Conservation (phyloP, 345 rosid genomes). For the Populus nigra region DNA sequence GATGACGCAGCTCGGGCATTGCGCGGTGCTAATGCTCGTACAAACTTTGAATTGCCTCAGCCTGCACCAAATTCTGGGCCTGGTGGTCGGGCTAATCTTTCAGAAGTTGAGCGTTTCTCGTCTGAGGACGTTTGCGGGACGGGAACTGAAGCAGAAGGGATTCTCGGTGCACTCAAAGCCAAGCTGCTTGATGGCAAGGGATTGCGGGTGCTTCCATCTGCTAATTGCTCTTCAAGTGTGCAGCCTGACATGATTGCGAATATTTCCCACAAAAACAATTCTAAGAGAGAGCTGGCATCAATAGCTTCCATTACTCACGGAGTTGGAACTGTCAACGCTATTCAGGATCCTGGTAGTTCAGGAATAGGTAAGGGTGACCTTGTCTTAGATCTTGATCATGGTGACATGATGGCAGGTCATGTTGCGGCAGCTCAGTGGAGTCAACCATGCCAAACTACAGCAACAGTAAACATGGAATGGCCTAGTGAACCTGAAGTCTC, state of each 20-base stretch:
- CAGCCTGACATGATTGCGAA: background rate
- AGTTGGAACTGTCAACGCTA: background rate
- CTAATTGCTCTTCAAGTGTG: background rate
- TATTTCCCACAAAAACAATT: background rate
- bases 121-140: conserved; percentile 44
- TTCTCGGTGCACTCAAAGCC: conserved; percentile 51
- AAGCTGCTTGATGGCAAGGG: conserved; percentile 47
- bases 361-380: conserved; percentile 5
- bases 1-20: conserved; percentile 52
- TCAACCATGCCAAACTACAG: conserved; percentile 13
- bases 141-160: conserved; percentile 36
- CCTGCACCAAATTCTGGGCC: conserved; percentile 7
- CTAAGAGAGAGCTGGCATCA: background rate
- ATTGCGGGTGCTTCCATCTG: conserved; percentile 6
- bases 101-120: conserved; percentile 44
- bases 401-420: conserved; percentile 13
- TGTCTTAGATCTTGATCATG: conserved; percentile 8
- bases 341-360: background rate
- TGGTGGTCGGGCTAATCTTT: background rate
- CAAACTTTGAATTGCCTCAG: conserved; percentile 46
- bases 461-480: conserved; percentile 26
- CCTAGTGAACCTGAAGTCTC: conserved; percentile 24
- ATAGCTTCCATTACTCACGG: conserved; percentile 2
- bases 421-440: conserved; percentile 24
- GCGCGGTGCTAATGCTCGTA: conserved; percentile 48